phyloP scores from a whole-genome alignment of 169 alveolate species.

The Cryptosporidium bovis region DNA sequence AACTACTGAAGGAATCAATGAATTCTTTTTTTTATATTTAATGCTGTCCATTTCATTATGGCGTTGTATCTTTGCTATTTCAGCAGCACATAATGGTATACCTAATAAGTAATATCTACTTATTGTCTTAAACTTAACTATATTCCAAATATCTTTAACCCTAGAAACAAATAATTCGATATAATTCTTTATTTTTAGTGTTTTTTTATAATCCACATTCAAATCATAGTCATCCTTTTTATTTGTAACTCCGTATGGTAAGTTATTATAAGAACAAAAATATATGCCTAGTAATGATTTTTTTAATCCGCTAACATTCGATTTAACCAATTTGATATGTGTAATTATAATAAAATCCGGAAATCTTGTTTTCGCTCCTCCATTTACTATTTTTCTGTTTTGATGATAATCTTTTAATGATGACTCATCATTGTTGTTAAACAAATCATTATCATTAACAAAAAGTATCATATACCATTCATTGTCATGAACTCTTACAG shows the following conservation, averaged over 20 bases:
- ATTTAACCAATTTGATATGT: conserved; percentile 1
- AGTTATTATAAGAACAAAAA: conserved; percentile 27
- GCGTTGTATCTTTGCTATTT: conserved; percentile 38
- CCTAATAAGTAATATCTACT: conserved; percentile 36
- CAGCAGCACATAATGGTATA: conserved; percentile 33
- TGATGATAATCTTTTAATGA: neutral
- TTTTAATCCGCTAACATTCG: neutral
- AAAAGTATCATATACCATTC: conserved; percentile 61
- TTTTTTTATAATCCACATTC: neutral
- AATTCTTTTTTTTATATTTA: neutral
- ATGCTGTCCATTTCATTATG: neutral
- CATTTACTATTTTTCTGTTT: neutral
- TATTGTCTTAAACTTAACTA: conserved; percentile 41
- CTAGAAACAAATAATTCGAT: conserved; percentile 21
- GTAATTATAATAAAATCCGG: conserved; percentile 34
- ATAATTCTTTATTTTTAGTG: neutral
- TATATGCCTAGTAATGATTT: conserved; percentile 1
- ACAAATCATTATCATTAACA: conserved; percentile 27
- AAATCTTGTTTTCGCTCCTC: neutral
- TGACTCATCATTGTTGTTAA: neutral
- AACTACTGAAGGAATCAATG: neutral
- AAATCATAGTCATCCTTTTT: neutral
- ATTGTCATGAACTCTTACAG: conserved; percentile 35
- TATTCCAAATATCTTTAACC: conserved; percentile 48
- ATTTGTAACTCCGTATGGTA: conserved; percentile 20